These are phyloP conservation scores for Cytospora paraplurivora DNA, from an alignment of 2,329 filamentous ascomycete species.

Conservation along the genomic window DNA sequence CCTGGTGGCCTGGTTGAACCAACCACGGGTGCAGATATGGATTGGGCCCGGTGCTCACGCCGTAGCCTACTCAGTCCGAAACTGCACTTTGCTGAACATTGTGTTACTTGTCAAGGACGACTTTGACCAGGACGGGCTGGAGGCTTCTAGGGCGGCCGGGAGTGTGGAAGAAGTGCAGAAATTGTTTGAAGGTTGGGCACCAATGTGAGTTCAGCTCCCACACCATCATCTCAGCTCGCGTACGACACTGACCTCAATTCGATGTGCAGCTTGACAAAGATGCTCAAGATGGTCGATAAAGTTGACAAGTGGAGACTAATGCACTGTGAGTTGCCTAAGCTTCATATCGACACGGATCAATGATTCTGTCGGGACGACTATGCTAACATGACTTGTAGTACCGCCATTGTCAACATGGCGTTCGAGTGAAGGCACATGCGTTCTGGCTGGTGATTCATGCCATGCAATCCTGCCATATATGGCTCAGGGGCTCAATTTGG, in stretches of 20 bases:
- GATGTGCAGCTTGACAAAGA: neutral
- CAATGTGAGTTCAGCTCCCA: neutral
- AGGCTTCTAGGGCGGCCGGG: neutral
- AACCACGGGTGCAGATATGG: neutral
- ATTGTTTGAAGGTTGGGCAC: neutral
- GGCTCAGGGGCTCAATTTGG: constrained; percentile 1
- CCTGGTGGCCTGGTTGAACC: neutral
- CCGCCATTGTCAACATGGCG: neutral
- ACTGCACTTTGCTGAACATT: neutral
- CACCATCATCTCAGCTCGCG: neutral
- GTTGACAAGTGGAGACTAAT: neutral
- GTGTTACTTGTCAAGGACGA: constrained; percentile 1
- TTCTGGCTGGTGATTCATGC: constrained; percentile 3
- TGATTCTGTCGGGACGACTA: too few species aligned
- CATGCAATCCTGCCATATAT: constrained; percentile 3
- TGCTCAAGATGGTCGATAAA: neutral
- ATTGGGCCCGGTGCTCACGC: neutral
- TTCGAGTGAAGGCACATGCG: neutral
- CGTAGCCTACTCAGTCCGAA: neutral
- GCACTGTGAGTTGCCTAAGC: neutral
- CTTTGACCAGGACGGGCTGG: neutral
- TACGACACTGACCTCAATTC: neutral
- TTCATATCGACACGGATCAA: neutral
- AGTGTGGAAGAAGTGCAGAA: neutral
- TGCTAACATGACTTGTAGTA: too few species aligned